A percentile compares a stretch with the other conserved stretches of the same genome.
These are phyloP conservation scores for Gnomoniopsis sp. DNA, from an alignment of 2,329 filamentous ascomycete species.

Conservation along the genomic window DNA sequence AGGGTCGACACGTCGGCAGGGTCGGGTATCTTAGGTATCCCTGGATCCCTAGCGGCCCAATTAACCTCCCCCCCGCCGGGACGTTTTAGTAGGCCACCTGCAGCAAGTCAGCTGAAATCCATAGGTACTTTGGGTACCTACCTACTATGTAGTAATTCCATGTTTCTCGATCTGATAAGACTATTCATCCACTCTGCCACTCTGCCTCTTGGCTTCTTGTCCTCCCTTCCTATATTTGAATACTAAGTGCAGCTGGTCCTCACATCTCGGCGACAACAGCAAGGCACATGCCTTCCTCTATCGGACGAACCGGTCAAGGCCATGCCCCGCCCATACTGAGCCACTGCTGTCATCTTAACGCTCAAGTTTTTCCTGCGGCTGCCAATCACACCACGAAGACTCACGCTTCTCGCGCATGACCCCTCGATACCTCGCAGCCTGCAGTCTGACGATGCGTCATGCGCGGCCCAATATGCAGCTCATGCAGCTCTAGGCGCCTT, in stretches of 20 bases:
- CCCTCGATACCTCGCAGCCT: background rate
- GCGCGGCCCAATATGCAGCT: background rate
- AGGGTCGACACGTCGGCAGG: background rate
- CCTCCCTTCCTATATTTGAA: background rate
- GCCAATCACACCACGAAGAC: background rate
- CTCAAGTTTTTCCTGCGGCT: background rate
- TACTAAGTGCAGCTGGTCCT: background rate
- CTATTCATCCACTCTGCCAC: background rate
- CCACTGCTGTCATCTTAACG: background rate
- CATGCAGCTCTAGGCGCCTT: slow-evolving; percentile 3
- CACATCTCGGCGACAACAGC: background rate
- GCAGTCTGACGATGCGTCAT: background rate
- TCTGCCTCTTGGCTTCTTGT: background rate
- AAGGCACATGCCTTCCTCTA: background rate
- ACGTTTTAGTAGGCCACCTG: too few species aligned
- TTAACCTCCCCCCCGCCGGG: background rate
- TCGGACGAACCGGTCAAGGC: background rate
- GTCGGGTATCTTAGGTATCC: background rate
- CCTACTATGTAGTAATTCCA: background rate
- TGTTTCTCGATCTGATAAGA: background rate
- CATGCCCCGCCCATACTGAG: background rate
- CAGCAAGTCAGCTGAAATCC: too few species aligned
- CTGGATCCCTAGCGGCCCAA: background rate
- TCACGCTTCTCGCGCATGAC: background rate
- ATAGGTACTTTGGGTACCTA: too few species aligned